A percentile compares a stretch with the other conserved stretches of the same genome.
Conservation (phyloP, 805 yeast genomes). For the Candida jianshihensis region DNA sequence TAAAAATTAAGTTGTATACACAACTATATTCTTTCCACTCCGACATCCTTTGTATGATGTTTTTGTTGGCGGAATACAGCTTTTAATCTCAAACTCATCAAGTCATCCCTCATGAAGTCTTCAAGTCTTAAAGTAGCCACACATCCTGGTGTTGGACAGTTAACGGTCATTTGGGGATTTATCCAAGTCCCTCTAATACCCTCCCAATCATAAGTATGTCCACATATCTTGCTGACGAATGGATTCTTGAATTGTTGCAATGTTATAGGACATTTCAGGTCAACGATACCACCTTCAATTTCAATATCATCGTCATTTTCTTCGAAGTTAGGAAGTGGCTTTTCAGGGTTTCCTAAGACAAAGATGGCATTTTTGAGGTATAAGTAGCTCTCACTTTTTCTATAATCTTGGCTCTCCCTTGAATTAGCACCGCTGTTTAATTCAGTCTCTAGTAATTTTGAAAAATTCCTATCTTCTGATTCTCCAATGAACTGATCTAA, state of each 20-base stretch:
- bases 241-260: conserved; percentile 46
- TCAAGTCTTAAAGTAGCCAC: conserved; percentile 24
- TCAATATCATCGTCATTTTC: conserved; percentile 53
- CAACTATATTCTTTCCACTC: neutral
- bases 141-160: conserved; percentile 55
- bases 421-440: neutral
- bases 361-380: conserved; percentile 36
- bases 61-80: conserved; percentile 12
- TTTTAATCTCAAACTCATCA: conserved; percentile 51
- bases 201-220: conserved; percentile 53
- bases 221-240: conserved; percentile 46
- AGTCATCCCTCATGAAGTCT: conserved; percentile 39
- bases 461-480: conserved; percentile 3
- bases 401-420: neutral
- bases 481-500: neutral
- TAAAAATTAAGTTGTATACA: neutral
- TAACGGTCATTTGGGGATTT: conserved; percentile 5
- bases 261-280: conserved; percentile 63
- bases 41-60: neutral
- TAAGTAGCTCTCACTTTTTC: conserved; percentile 6
- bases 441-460: conserved; percentile 7
- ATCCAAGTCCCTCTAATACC: conserved; percentile 33
- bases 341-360: conserved; percentile 51
- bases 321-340: conserved; percentile 45
- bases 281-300: conserved; percentile 66